Percentiles rank a stretch among this genome's conserved stretches.
These are phyloP conservation scores for Suillus variegatus DNA, from an alignment of 768 basidiomycete species.

Conservation along the genomic window DNA sequence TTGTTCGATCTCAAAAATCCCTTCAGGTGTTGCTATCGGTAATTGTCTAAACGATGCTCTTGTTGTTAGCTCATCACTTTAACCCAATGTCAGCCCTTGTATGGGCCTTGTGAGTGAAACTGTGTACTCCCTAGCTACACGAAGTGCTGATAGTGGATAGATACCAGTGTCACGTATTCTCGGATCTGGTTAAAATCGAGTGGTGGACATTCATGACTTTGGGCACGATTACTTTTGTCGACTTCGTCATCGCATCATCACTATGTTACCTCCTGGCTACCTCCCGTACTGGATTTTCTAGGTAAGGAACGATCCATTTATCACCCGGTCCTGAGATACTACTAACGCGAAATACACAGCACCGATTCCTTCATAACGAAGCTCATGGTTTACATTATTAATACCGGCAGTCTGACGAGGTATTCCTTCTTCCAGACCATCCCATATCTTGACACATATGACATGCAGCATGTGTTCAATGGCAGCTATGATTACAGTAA, in stretches of 20 bases:
- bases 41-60: background rate
- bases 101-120: slow-evolving; percentile 3
- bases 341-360: background rate
- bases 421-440: background rate
- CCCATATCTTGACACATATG: background rate
- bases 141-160: slow-evolving; percentile 3
- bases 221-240: background rate
- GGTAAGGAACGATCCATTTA: background rate
- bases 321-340: background rate
- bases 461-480: slow-evolving; percentile 1
- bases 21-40: slow-evolving; percentile 5
- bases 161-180: background rate
- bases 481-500: background rate
- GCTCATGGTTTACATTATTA: background rate
- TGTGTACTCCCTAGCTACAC: no score
- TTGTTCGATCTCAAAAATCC: background rate
- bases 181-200: background rate
- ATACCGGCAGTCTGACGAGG: slow-evolving; percentile 8
- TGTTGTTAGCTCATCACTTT: background rate
- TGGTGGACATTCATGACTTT: slow-evolving; percentile 5
- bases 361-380: slow-evolving; percentile 9
- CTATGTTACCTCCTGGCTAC: slow-evolving; percentile 8
- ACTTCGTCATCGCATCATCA: slow-evolving; percentile 2
- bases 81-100: background rate
- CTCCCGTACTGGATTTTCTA: slow-evolving; percentile 1